Evolutionary conservation across 169 alveolate genomes (phyloP).

Genomic region (Eimeria necatrix): DNA sequence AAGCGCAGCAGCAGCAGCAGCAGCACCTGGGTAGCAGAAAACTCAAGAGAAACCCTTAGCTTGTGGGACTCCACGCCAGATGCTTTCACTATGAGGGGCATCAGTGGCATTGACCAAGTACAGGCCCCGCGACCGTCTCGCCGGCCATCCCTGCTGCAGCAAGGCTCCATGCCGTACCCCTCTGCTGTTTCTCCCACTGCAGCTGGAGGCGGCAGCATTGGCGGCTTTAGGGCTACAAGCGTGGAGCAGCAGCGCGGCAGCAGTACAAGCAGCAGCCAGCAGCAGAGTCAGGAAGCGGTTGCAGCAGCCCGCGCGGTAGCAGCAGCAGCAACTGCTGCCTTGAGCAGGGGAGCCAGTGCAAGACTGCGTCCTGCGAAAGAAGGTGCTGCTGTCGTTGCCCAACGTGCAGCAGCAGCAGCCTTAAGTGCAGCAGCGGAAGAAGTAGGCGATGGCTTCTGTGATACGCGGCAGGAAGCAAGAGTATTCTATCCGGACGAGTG

Average conservation of each 20-base stretch:
- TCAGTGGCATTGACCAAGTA: background rate
- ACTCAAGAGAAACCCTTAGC: background rate
- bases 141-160: conserved; percentile 46
- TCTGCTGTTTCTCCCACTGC: conserved; percentile 60
- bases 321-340: background rate
- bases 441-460: conserved; percentile 17
- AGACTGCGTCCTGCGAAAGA: conserved; percentile 13
- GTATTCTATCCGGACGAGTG: conserved; percentile 37
- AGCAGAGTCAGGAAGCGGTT: conserved; percentile 53
- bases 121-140: conserved; percentile 46
- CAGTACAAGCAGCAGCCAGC: conserved; percentile 70
- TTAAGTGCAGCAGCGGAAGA: conserved; percentile 58
- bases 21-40: conserved; percentile 45
- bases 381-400: conserved; percentile 65
- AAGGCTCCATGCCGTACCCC: conserved; percentile 11
- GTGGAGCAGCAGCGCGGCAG: conserved; percentile 50
- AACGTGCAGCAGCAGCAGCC: conserved; percentile 72
- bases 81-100: background rate
- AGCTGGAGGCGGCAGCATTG: background rate
- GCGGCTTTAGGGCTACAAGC: background rate
- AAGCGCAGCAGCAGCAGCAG: conserved; percentile 33
- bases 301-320: conserved; percentile 71
- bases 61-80: background rate
- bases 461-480: conserved; percentile 33
- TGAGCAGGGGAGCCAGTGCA: conserved; percentile 30